Percentiles rank a stretch among this genome's conserved stretches.
These are phyloP conservation scores for Uronychia setigera DNA, from an alignment of 73 alveolate species.

Conservation along the genomic window DNA sequence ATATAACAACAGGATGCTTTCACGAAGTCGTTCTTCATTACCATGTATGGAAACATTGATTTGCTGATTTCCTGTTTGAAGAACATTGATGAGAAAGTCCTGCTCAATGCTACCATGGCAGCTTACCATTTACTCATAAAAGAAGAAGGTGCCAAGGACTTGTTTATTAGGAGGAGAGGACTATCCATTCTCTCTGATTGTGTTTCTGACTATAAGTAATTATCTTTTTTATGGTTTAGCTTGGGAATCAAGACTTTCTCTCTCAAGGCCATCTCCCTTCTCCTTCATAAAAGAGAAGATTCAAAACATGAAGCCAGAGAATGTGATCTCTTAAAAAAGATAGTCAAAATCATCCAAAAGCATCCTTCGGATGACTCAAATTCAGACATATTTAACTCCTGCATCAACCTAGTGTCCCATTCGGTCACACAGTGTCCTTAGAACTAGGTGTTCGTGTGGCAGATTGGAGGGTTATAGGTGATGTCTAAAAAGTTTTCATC, in stretches of 20 bases:
- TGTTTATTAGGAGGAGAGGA: slow-evolving; percentile 40
- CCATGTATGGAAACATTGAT: slow-evolving; percentile 45
- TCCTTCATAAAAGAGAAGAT: slow-evolving; percentile 5
- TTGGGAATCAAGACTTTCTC: slow-evolving; percentile 15
- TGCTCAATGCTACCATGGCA: slow-evolving; percentile 22
- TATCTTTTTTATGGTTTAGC: background rate
- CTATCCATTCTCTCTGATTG: slow-evolving; percentile 8
- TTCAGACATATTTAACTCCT: background rate
- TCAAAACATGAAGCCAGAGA: slow-evolving; percentile 20
- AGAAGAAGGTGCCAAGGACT: slow-evolving; percentile 46
- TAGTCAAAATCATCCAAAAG: background rate
- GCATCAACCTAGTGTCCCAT: background rate
- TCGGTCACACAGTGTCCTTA: background rate
- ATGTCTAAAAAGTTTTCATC: background rate
- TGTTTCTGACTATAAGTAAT: slow-evolving; percentile 41
- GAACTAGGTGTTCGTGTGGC: background rate
- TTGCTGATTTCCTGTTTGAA: slow-evolving; percentile 18
- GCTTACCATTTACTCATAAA: background rate
- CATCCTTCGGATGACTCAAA: background rate
- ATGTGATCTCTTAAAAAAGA: slow-evolving; percentile 15
- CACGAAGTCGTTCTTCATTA: slow-evolving; percentile 41
- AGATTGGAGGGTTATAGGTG: background rate
- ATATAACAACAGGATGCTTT: background rate
- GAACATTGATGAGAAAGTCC: slow-evolving; percentile 42
- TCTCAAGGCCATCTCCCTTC: background rate